phyloP scores from a whole-genome alignment of 345 rosid species.

The Gossypium arboreum region DNA sequence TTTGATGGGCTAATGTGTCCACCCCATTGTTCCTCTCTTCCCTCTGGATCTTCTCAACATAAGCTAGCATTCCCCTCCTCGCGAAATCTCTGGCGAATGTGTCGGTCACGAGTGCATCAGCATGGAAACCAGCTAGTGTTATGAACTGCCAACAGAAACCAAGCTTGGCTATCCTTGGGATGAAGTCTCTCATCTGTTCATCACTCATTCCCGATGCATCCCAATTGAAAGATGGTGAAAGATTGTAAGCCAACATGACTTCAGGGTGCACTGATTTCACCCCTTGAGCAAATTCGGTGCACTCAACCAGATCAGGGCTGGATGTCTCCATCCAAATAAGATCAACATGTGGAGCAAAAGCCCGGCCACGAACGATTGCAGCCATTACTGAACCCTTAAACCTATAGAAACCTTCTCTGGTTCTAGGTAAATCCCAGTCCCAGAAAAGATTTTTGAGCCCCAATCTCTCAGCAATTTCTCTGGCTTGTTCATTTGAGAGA shows the following conservation, averaged over 20 bases:
- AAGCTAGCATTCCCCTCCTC: slow-evolving; percentile 84
- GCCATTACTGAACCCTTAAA: slow-evolving; percentile 83
- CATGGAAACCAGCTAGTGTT: slow-evolving; percentile 91
- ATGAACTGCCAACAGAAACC: slow-evolving; percentile 98
- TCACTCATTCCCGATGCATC: slow-evolving; percentile 93
- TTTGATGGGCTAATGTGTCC: slow-evolving; percentile 94
- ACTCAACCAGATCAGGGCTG: slow-evolving; percentile 73
- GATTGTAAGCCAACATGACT: slow-evolving; percentile 88
- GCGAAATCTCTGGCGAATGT: slow-evolving; percentile 82
- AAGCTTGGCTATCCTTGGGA: slow-evolving; percentile 68
- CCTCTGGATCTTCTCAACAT: slow-evolving; percentile 94
- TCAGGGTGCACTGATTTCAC: slow-evolving; percentile 62
- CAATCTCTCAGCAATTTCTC: slow-evolving; percentile 62
- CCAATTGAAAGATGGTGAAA: slow-evolving; percentile 95
- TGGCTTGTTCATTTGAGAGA: slow-evolving; percentile 60
- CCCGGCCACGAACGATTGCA: slow-evolving; percentile 83
- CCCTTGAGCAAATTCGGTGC: slow-evolving; percentile 74
- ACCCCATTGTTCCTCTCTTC: slow-evolving; percentile 92
- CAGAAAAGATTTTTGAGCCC: slow-evolving; percentile 76
- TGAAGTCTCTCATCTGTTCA: slow-evolving; percentile 79
- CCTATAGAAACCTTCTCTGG: slow-evolving; percentile 92
- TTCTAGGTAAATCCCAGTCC: slow-evolving; percentile 96
- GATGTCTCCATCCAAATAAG: slow-evolving; percentile 95
- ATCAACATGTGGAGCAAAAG: slow-evolving; percentile 76
- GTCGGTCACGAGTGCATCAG: slow-evolving; percentile 78